These are phyloP conservation scores for Ramichloridium luteum DNA, from an alignment of 2,329 filamentous ascomycete genomes.

Conservation along the genomic window DNA sequence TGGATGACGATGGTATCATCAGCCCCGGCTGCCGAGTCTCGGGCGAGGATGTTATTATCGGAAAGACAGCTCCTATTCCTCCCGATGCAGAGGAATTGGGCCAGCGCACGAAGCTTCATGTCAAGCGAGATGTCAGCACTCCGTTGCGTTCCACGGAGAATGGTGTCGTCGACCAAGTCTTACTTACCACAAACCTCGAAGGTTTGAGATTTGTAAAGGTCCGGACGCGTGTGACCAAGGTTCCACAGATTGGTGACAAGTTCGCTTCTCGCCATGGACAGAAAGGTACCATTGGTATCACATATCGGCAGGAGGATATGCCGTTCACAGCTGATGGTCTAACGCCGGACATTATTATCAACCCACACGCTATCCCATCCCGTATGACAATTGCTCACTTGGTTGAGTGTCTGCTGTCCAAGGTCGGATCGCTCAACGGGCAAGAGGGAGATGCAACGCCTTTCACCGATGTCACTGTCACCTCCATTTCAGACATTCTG, in stretches of 20 bases:
- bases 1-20: constrained; percentile 92
- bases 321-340: constrained; percentile 89
- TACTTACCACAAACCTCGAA: constrained; percentile 89
- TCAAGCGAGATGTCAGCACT: constrained; percentile 91
- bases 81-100: constrained; percentile 88
- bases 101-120: constrained; percentile 77
- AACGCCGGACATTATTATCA: constrained; percentile 93
- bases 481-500: constrained; percentile 76
- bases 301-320: constrained; percentile 97
- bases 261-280: constrained; percentile 98
- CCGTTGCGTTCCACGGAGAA: constrained; percentile 90
- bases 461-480: constrained; percentile 94
- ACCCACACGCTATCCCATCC: constrained; percentile 97
- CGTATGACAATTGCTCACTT: constrained; percentile 99
- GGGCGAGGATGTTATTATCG: constrained; percentile 97
- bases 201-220: constrained; percentile 95
- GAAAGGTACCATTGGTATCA: constrained; percentile 98
- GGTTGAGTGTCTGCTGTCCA: constrained; percentile 95
- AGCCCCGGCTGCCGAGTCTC: constrained; percentile 88
- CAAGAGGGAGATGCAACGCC: constrained; percentile 96
- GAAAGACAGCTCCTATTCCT: constrained; percentile 91
- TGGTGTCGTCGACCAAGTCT: constrained; percentile 87
- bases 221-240: constrained; percentile 90
- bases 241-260: constrained; percentile 97
- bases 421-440: constrained; percentile 84